Conservation (phyloP, 805 yeast species). For the Blastobotrys americana region DNA sequence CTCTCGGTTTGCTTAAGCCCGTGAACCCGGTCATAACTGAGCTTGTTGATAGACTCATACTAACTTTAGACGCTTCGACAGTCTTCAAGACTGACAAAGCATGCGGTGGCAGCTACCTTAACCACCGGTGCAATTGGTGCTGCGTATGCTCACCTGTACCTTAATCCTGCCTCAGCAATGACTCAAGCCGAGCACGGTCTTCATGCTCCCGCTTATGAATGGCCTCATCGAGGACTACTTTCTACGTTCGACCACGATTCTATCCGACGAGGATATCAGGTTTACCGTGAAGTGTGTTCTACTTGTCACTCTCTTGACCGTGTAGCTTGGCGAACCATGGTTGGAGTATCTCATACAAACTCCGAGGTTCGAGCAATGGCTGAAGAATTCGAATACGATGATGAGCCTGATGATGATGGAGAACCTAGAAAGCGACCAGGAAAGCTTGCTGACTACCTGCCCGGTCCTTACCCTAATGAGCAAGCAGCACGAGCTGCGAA, state of each 20-base stretch:
- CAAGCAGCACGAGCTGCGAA: slow-evolving; percentile 99
- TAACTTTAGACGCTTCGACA: slow-evolving; percentile 17
- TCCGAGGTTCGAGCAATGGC: slow-evolving; percentile 88
- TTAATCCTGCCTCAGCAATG: slow-evolving; percentile 88
- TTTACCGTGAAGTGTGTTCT: slow-evolving; percentile 97
- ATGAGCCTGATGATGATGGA: slow-evolving; percentile 93
- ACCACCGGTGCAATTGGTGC: slow-evolving; percentile 75
- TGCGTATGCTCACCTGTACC: slow-evolving; percentile 75
- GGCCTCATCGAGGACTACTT: slow-evolving; percentile 93
- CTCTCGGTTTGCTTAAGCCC: too few relatives aligned
- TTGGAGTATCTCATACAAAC: slow-evolving; percentile 91
- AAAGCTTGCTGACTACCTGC: slow-evolving; percentile 91
- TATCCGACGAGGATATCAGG: slow-evolving; percentile 98
- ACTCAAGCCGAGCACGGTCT: slow-evolving; percentile 98
- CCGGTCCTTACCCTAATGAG: slow-evolving; percentile 94
- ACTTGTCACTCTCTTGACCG: slow-evolving; percentile 96
- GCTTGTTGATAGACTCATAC: neutral
- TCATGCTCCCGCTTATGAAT: slow-evolving; percentile 86
- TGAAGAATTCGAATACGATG: slow-evolving; percentile 95
- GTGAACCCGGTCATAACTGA: too few relatives aligned
- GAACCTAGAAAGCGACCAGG: slow-evolving; percentile 97
- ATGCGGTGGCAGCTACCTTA: slow-evolving; percentile 43
- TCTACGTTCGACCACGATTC: slow-evolving; percentile 84
- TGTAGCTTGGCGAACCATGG: slow-evolving; percentile 97
- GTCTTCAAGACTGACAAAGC: slow-evolving; percentile 33